Conservation (phyloP, 352 stramenopile genomes). For the Pythium insidiosum region DNA sequence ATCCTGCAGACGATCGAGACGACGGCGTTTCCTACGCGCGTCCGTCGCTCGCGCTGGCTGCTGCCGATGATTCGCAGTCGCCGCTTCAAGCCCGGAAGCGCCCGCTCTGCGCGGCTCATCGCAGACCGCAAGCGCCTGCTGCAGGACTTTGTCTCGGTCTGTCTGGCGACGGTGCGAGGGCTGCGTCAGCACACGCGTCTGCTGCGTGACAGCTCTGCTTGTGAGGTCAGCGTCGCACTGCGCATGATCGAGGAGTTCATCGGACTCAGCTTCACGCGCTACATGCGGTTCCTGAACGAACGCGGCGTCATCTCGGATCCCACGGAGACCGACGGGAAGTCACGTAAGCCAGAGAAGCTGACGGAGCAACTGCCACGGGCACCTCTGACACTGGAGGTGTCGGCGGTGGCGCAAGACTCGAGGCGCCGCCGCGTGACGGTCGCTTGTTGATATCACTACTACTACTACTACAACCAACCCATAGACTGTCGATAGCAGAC, state of each 20-base stretch:
- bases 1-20: conserved; percentile 50
- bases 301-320: conserved; percentile 29
- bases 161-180: conserved; percentile 42
- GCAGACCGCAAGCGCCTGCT: conserved; percentile 42
- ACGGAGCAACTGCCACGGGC: too few relatives aligned
- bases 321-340: neutral
- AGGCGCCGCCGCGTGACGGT: neutral
- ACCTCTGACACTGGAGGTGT: neutral
- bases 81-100: neutral
- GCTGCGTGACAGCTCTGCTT: conserved; percentile 32
- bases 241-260: conserved; percentile 66
- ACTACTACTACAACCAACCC: too few relatives aligned
- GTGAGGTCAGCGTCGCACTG: conserved; percentile 46
- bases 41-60: conserved; percentile 10
- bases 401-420: neutral
- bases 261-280: conserved; percentile 54
- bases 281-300: conserved; percentile 56
- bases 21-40: conserved; percentile 36
- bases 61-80: neutral
- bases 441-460: too few relatives aligned
- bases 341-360: neutral
- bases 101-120: conserved; percentile 15
- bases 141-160: conserved; percentile 41
- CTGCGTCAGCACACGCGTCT: conserved; percentile 56
- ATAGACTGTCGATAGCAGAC: too few relatives aligned